Evolutionary conservation across 164 flowering plant genomes (phyloP), one percentile per base, ranked within the genome.

Genomic region (Echeveria elegans): DNA sequence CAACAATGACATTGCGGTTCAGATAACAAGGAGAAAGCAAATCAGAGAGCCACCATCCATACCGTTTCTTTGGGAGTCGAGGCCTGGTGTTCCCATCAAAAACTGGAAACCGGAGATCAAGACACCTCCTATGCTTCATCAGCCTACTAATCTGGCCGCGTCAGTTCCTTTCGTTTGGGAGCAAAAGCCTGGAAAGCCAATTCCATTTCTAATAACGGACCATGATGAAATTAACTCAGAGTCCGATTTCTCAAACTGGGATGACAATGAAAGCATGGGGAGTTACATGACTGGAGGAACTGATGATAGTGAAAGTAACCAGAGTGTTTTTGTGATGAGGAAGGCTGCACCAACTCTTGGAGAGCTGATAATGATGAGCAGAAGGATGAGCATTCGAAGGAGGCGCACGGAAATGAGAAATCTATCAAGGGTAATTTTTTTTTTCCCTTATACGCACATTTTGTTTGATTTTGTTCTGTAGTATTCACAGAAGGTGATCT

Each of bases 51-150:
- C 76, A n/a, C 81, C 80, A 59, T 72, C 91, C 10, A 75, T 89
- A 63, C 98, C 98, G 15, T 92, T 92, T 69, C 76, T 83, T 1
- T 89, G 96, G 98, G 95, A 92, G 74, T 86, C 68, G 61, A 81
- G 68, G 77, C 98, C 98, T 23, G 98, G 98, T 32, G 78, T 70
- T 26, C 89, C 97, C 18, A 88, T 83, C 70, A 80, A 77, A 41
- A 77, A 80, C 43, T 88, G 96, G 97, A 85, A 79, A 36, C 66
- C 66, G 29, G 19, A 56, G 59, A 53, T 12, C 18, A 8, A 38
- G 41, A 38, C 41, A 23, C 47, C 47, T 16, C 52, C 52, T 11
- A 15, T 15, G 21, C 5, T 19, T 60, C 63, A 26, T n/a, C 63
- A 10, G 3, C 40, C 64, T 12, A 11, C 38, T 31, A 63, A 36